Percentiles rank a stretch among this genome's conserved stretches.
These are phyloP conservation scores for Nakazawaea siamensis DNA, from an alignment of 805 yeast species.

Conservation along the genomic window DNA sequence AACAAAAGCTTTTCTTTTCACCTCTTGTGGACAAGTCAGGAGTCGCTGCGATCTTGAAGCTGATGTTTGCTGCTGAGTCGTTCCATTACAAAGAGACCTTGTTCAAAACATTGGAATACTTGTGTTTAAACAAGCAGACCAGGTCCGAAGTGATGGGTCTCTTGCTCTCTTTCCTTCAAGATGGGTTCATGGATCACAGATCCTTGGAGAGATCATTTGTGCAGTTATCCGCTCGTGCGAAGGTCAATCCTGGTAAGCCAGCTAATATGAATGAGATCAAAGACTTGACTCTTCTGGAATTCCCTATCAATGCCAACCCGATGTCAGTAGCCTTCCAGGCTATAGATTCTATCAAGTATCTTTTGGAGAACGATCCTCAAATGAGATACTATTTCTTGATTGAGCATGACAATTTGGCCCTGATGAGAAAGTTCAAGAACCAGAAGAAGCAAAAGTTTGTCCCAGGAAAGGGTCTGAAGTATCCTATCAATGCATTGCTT, in stretches of 20 bases:
- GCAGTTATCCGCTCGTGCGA: slow-evolving; percentile 46
- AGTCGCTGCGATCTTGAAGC: slow-evolving; percentile 60
- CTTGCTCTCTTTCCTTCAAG: slow-evolving; percentile 61
- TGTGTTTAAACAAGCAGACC: slow-evolving; percentile 73
- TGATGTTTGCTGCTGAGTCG: slow-evolving; percentile 67
- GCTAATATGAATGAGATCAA: slow-evolving; percentile 7
- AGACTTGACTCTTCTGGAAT: slow-evolving; percentile 14
- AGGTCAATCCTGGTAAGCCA: slow-evolving; percentile 13
- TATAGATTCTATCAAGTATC: slow-evolving; percentile 63
- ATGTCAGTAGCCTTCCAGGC: slow-evolving; percentile 68
- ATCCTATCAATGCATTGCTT: slow-evolving; percentile 67
- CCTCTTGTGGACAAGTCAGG: slow-evolving; percentile 74
- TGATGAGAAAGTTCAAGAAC: slow-evolving; percentile 26
- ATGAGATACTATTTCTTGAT: slow-evolving; percentile 68
- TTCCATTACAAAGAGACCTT: slow-evolving; percentile 53
- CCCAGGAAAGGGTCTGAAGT: slow-evolving; percentile 36
- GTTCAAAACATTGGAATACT: slow-evolving; percentile 54
- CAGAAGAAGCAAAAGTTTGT: slow-evolving; percentile 27
- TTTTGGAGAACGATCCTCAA: slow-evolving; percentile 60
- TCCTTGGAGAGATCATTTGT: slow-evolving; percentile 55
- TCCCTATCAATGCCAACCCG: slow-evolving; percentile 62
- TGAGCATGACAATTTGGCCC: slow-evolving; percentile 59
- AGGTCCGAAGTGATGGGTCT: slow-evolving; percentile 67
- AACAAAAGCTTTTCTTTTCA: slow-evolving; percentile 38
- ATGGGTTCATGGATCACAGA: slow-evolving; percentile 57